These are phyloP conservation scores for Vigna radiata DNA, from an alignment of 306 rosid genomes.

Conservation along the genomic window DNA sequence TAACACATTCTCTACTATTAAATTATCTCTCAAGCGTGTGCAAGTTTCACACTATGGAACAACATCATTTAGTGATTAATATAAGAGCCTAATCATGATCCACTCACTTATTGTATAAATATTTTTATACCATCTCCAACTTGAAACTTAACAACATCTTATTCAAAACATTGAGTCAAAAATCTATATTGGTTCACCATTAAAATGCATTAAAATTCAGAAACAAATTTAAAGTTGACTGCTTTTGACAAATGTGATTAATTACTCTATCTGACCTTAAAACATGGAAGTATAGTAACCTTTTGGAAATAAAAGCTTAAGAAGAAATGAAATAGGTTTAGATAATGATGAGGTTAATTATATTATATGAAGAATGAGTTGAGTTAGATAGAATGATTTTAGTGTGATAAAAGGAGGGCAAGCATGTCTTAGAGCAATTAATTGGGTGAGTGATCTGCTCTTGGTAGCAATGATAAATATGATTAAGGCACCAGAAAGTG, in stretches of 20 bases:
- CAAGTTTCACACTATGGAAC: slow-evolving; percentile 4
- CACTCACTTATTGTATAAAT: background rate
- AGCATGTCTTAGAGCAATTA: slow-evolving; percentile 58
- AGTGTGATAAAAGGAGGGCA: slow-evolving; percentile 65
- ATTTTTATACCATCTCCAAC: too few species aligned
- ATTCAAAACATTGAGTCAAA: too few species aligned
- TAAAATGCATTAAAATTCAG: too few species aligned
- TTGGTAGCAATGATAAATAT: slow-evolving; percentile 62
- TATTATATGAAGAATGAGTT: slow-evolving; percentile 12
- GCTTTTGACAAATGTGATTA: too few species aligned
- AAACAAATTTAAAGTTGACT: too few species aligned
- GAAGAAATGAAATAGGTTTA: too few species aligned
- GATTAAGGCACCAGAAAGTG: slow-evolving; percentile 53
- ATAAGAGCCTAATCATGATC: background rate
- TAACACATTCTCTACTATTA: background rate
- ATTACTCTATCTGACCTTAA: too few species aligned
- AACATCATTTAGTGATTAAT: slow-evolving; percentile 18
- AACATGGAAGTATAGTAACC: too few species aligned
- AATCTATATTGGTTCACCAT: too few species aligned
- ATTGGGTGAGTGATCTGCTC: slow-evolving; percentile 50
- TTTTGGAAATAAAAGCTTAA: too few species aligned
- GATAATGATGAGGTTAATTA: slow-evolving; percentile 22
- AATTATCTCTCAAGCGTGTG: slow-evolving; percentile 11
- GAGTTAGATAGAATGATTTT: slow-evolving; percentile 46
- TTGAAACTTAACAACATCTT: too few species aligned